These are phyloP conservation scores for Colletotrichum simmondsii DNA, from an alignment of 2,329 filamentous ascomycete species.

Conservation along the genomic window DNA sequence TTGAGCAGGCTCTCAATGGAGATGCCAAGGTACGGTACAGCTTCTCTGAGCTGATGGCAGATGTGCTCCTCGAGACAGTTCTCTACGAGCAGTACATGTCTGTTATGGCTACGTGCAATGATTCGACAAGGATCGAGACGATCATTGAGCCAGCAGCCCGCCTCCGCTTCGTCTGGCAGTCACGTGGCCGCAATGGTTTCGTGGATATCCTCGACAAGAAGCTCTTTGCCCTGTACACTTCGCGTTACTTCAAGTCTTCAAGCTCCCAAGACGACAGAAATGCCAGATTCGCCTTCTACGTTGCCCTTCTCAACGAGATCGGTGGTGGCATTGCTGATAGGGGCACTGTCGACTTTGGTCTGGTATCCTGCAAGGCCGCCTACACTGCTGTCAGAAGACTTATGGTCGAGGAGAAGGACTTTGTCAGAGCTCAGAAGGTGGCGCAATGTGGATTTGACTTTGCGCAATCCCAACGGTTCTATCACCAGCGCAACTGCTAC, in stretches of 20 bases:
- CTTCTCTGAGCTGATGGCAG: slow-evolving; percentile 55
- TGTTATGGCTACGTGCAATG: slow-evolving; percentile 38
- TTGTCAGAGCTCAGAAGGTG: slow-evolving; percentile 53
- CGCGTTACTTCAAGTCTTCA: slow-evolving; percentile 43
- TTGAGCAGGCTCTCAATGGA: slow-evolving; percentile 52
- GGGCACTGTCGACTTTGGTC: slow-evolving; percentile 47
- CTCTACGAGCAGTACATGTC: slow-evolving; percentile 49
- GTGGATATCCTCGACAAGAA: slow-evolving; percentile 48
- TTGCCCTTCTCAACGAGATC: slow-evolving; percentile 51
- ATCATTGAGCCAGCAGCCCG: slow-evolving; percentile 51
- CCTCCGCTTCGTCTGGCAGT: slow-evolving; percentile 48
- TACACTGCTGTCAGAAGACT: slow-evolving; percentile 32
- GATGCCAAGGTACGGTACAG: slow-evolving; percentile 43
- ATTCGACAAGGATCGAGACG: slow-evolving; percentile 41
- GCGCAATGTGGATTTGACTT: slow-evolving; percentile 55
- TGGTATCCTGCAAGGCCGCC: slow-evolving; percentile 49
- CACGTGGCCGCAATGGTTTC: slow-evolving; percentile 48
- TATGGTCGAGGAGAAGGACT: slow-evolving; percentile 51
- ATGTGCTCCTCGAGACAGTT: slow-evolving; percentile 48
- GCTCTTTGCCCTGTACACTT: slow-evolving; percentile 51
- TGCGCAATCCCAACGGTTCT: slow-evolving; percentile 52
- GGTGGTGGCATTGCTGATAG: slow-evolving; percentile 44
- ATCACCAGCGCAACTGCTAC: slow-evolving; percentile 50
- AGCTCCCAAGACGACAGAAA: slow-evolving; percentile 39
- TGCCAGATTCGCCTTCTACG: slow-evolving; percentile 50